Evolutionary conservation across 257 asterid species (phyloP).

Genomic region (Nyctanthes arbortristis): DNA sequence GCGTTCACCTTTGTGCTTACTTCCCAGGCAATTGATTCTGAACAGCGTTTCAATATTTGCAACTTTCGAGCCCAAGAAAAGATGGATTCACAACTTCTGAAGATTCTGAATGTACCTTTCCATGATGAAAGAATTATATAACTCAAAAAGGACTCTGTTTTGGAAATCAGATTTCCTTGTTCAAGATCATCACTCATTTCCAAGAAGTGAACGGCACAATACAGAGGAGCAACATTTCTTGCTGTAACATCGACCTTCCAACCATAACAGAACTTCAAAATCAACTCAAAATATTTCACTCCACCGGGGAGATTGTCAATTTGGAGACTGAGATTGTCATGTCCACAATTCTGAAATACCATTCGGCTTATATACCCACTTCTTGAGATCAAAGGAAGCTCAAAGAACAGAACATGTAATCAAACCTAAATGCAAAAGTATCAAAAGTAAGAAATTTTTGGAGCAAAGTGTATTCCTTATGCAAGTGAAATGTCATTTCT

Average conservation of each 20-base stretch:
- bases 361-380: conserved; percentile 33
- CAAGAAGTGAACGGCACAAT: conserved; percentile 37
- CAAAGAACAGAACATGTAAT: conserved; percentile 3
- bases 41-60: conserved; percentile 19
- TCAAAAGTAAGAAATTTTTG: neutral
- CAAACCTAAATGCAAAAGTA: neutral
- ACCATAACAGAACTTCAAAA: conserved; percentile 38
- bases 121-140: conserved; percentile 31
- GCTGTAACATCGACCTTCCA: conserved; percentile 32
- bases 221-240: conserved; percentile 30
- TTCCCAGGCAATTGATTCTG: conserved; percentile 32
- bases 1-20: conserved; percentile 1
- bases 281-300: conserved; percentile 29
- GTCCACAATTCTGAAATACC: conserved; percentile 18
- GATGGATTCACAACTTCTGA: conserved; percentile 35
- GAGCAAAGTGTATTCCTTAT: conserved; percentile 19
- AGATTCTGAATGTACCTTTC: conserved; percentile 32
- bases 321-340: conserved; percentile 13
- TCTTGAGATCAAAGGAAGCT: conserved; percentile 34
- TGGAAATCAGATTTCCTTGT: conserved; percentile 30
- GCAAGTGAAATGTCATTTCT: conserved; percentile 33
- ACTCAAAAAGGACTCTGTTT: conserved; percentile 32
- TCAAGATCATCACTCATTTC: conserved; percentile 35
- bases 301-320: conserved; percentile 36
- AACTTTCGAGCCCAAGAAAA: conserved; percentile 28